phyloP scores from a whole-genome alignment of 2,329 filamentous ascomycete genomes.

The Thyridium curvatum region DNA sequence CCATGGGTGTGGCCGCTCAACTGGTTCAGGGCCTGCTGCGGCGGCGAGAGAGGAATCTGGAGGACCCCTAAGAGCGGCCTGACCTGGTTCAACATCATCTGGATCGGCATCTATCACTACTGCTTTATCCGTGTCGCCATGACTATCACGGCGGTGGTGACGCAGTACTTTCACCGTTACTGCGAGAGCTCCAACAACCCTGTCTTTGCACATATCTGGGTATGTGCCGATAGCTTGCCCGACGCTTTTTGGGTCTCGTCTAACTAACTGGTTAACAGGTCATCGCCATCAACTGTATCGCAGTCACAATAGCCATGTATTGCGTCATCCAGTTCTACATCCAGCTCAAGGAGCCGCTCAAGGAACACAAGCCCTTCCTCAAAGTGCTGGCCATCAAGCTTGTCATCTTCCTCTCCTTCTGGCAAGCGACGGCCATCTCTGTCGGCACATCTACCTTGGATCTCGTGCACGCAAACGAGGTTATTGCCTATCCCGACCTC shows the following conservation, averaged over 20 bases:
- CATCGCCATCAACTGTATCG: conserved; percentile 61
- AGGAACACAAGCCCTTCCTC: conserved; percentile 64
- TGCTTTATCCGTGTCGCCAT: conserved; percentile 75
- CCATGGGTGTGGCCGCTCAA: conserved; percentile 71
- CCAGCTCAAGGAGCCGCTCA: conserved; percentile 64
- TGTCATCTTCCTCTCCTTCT: conserved; percentile 87
- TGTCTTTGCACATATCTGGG: conserved; percentile 80
- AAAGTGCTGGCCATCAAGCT: conserved; percentile 86
- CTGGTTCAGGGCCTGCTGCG: conserved; percentile 65
- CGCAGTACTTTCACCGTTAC: conserved; percentile 63
- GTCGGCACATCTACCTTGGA: conserved; percentile 51
- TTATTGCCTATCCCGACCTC: conserved; percentile 66
- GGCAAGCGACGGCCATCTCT: conserved; percentile 59
- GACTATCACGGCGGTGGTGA: conserved; percentile 70
- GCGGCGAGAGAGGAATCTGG: conserved; percentile 62
- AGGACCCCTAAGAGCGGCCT: conserved; percentile 72
- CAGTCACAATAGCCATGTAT: conserved; percentile 81
- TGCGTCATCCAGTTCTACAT: conserved; percentile 83
- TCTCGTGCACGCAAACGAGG: conserved; percentile 52
- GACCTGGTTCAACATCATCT: conserved; percentile 87
- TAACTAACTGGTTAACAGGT: conserved; percentile 33
- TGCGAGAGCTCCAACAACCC: conserved; percentile 75
- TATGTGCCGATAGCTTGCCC: conserved; percentile 23
- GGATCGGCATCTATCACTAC: conserved; percentile 80
- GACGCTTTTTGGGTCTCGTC: neutral